Conservation (phyloP, 2,329 filamentous ascomycete species). For the Sordariomycetes sp. region DNA sequence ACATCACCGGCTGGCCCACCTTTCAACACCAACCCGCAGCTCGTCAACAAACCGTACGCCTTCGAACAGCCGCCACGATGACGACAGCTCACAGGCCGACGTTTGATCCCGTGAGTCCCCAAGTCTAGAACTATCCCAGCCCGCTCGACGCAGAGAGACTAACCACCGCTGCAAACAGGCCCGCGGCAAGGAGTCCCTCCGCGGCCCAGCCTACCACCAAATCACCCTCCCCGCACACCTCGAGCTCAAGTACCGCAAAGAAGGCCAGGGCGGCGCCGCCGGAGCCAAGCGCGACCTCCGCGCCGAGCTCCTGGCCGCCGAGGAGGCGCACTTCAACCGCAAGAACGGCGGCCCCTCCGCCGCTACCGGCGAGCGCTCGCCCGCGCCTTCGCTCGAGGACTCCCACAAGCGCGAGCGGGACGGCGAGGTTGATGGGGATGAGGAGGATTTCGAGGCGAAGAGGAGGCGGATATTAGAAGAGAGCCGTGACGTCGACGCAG, state of each 20-base stretch:
- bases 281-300: slow-evolving; percentile 67
- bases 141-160: slow-evolving; percentile 6
- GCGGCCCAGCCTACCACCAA: slow-evolving; percentile 91
- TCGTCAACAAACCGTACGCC: background rate
- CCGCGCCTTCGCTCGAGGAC: background rate
- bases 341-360: slow-evolving; percentile 46
- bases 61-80: slow-evolving; percentile 24
- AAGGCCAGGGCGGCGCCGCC: slow-evolving; percentile 79
- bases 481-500: slow-evolving; percentile 34
- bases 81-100: slow-evolving; percentile 72
- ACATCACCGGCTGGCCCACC: background rate
- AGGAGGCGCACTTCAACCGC: slow-evolving; percentile 79
- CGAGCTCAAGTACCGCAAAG: slow-evolving; percentile 72
- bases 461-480: slow-evolving; percentile 78
- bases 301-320: slow-evolving; percentile 78
- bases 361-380: background rate
- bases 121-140: background rate
- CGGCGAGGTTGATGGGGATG: slow-evolving; percentile 24
- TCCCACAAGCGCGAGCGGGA: slow-evolving; percentile 3
- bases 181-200: slow-evolving; percentile 84
- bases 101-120: slow-evolving; percentile 67
- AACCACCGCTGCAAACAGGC: slow-evolving; percentile 39
- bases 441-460: slow-evolving; percentile 68
- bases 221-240: slow-evolving; percentile 89
- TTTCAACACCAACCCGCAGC: background rate